Percentiles rank a stretch among this genome's conserved stretches.
Evolutionary conservation across 768 basidiomycete species (phyloP).

Genomic region (Suillus subaureus): DNA sequence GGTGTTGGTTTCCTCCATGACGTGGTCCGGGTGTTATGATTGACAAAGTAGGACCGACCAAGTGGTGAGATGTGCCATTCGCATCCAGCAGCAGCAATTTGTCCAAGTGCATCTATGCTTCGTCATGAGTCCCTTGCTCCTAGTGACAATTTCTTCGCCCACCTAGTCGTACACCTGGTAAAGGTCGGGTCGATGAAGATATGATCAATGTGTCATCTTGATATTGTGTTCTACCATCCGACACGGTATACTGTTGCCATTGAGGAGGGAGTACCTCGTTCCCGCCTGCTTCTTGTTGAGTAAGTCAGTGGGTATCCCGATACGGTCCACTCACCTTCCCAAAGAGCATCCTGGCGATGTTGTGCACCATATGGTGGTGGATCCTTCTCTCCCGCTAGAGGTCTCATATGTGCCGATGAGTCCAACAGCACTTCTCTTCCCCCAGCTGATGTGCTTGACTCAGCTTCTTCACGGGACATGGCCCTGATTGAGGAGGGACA

Average conservation of each 20-base stretch:
- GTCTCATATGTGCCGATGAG: neutral
- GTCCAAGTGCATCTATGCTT: neutral
- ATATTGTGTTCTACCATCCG: neutral
- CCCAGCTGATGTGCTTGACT: neutral
- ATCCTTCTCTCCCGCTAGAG: neutral
- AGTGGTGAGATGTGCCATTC: slow-evolving; percentile 5
- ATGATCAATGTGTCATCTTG: neutral
- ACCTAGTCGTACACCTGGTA: slow-evolving; percentile 1
- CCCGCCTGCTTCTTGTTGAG: neutral
- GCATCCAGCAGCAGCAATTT: neutral
- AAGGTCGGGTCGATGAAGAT: neutral
- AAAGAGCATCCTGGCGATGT: neutral
- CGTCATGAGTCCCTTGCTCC: neutral
- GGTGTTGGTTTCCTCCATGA: neutral
- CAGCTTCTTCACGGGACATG: neutral
- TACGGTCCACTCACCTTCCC: neutral
- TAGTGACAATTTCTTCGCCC: no score
- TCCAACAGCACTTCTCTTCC: neutral
- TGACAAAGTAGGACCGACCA: slow-evolving; percentile 2
- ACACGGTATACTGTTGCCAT: neutral
- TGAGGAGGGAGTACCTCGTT: neutral
- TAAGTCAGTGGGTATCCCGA: neutral
- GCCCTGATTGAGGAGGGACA: neutral
- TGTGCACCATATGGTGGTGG: slow-evolving; percentile 2
- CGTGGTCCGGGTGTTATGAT: neutral